These are phyloP conservation scores for Leptomonas seymouri DNA, from an alignment of 208 protist genomes.

Conservation along the genomic window DNA sequence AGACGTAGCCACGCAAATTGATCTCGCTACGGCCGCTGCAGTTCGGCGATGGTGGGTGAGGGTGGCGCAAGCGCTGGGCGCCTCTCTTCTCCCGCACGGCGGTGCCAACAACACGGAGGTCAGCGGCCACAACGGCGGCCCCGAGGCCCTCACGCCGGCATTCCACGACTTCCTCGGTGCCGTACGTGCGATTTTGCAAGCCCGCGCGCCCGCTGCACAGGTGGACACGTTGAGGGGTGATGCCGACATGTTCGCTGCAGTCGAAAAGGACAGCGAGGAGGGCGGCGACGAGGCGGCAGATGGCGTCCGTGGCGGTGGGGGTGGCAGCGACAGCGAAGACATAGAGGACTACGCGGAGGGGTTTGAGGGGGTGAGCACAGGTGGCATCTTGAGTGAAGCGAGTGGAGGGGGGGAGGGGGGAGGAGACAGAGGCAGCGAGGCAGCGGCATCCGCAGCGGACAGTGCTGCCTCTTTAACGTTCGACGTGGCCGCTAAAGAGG, in stretches of 20 bases:
- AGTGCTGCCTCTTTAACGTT: slow-evolving; percentile 1
- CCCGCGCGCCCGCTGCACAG: slow-evolving; percentile 28
- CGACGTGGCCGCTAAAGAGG: slow-evolving; percentile 57
- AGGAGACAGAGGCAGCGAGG: background rate
- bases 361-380: slow-evolving; percentile 10
- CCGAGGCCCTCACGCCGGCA: background rate
- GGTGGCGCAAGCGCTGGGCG: slow-evolving; percentile 28
- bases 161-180: slow-evolving; percentile 14
- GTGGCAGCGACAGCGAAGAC: slow-evolving; percentile 22
- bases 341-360: slow-evolving; percentile 24
- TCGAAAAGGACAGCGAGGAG: background rate
- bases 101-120: background rate
- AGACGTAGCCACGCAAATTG: slow-evolving; percentile 39
- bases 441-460: background rate
- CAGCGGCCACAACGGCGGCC: background rate
- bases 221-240: slow-evolving; percentile 13
- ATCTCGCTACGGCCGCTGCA: slow-evolving; percentile 33
- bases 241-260: slow-evolving; percentile 9
- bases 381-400: slow-evolving; percentile 21
- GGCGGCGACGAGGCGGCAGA: slow-evolving; percentile 9
- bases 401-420: background rate
- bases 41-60: slow-evolving; percentile 41
- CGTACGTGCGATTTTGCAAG: slow-evolving; percentile 18
- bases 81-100: slow-evolving; percentile 5
- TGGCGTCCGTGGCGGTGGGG: slow-evolving; percentile 22